Base-by-base conservation (phyloP, 1,139 yeast species). In the Yamadazyma triangularis region DNA sequence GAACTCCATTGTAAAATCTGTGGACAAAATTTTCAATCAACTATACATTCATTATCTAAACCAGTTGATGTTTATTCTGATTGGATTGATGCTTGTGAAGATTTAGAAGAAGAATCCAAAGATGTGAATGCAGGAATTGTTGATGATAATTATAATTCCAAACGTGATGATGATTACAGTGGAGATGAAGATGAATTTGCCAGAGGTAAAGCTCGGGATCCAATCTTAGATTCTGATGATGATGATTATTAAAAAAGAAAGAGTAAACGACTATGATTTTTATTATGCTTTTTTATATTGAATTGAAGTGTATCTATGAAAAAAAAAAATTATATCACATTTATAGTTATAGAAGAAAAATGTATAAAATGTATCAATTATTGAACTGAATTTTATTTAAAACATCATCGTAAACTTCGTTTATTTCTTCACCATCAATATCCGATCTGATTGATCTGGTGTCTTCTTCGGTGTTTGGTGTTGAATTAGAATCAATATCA, bases 1-100 rank as follows among this genome's bases (percentile, higher is more conserved):
- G 79, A 84, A 24, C 63, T 91, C 39, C 79, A 77, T 40, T 91
- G 98, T 57, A 91, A 91, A 55, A 84, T 89, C 18, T 91, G 98
- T 55, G 97, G 97, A 1, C 97, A 91, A 53, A 76, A 78, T 29
- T 93, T 91, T 64, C 97, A 89, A 55, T 79, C 95, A 3, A 77
- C 91, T 29, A 87, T 89, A 45, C 87, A 87, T 55, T 77, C 83
- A 28, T 65, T 83, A 34, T 77, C 88, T 1, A 89, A 82, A 39
- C 96, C 98, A 0, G 89, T 91, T 25, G 98, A 91, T 56, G 86
- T 91, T 15, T 91, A 91, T 54, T 84, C 95, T 30, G 98, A 89
- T 53, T 91, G 98, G 98, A 88, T 88, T 36, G 98, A 91, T 64
- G 98, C 97, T 1, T 91, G 96, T 53, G 98, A 91, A 50, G 96